Evolutionary conservation across 2,329 filamentous ascomycete species (phyloP).

Genomic region (Calonectria leucothoes): DNA sequence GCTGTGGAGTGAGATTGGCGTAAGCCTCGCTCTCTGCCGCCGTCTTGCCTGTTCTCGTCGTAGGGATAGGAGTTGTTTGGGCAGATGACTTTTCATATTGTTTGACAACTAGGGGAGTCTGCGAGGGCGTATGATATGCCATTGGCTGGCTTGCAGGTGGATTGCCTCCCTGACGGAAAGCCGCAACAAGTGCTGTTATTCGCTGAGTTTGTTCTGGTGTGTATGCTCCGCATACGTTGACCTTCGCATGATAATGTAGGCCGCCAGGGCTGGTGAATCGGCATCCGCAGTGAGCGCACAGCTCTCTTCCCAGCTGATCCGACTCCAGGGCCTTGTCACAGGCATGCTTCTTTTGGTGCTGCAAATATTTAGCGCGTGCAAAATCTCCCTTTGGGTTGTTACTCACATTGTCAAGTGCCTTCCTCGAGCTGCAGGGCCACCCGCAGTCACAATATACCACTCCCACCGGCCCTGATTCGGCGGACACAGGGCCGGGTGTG

Average conservation of each 20-base stretch:
- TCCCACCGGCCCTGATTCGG: not conserved
- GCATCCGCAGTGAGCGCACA: slow-evolving; percentile 59
- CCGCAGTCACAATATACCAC: slow-evolving; percentile 46
- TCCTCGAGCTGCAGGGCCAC: slow-evolving; percentile 48
- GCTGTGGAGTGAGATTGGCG: slow-evolving; percentile 52
- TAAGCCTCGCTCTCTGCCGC: slow-evolving; percentile 54
- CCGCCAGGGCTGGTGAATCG: slow-evolving; percentile 55
- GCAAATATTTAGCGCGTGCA: slow-evolving; percentile 24
- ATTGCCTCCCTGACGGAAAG: slow-evolving; percentile 14
- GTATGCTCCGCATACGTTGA: slow-evolving; percentile 60
- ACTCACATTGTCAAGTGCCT: slow-evolving; percentile 48
- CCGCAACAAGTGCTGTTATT: slow-evolving; percentile 26
- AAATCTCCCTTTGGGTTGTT: not conserved
- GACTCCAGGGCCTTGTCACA: slow-evolving; percentile 34
- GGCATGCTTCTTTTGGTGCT: slow-evolving; percentile 45
- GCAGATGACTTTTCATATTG: not conserved
- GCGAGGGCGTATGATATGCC: not conserved
- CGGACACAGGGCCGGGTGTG: not conserved
- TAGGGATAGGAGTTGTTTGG: not conserved
- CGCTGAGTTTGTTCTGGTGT: slow-evolving; percentile 24
- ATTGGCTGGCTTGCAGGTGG: not conserved
- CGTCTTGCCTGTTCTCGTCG: slow-evolving; percentile 11
- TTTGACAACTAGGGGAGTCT: not conserved
- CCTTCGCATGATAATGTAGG: slow-evolving; percentile 57
- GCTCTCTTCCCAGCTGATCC: slow-evolving; percentile 43